Evolutionary conservation across 2,329 filamentous ascomycete genomes (phyloP).

Genomic region (Neophaeococcomyces mojaviensis): DNA sequence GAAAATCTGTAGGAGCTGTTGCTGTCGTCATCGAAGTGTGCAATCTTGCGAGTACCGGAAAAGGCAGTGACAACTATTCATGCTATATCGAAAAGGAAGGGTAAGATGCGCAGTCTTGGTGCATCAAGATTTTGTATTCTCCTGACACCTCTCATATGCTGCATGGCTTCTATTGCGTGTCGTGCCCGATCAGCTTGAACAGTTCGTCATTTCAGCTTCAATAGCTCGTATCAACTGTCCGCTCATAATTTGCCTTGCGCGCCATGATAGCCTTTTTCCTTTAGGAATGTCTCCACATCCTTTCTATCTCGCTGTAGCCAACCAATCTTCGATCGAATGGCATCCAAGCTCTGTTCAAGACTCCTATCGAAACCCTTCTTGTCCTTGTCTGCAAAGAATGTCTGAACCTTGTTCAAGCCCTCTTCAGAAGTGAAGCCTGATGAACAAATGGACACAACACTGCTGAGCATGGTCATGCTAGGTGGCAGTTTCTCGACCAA

Average conservation of each 20-base stretch:
- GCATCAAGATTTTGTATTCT: no score
- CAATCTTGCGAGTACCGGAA: no score
- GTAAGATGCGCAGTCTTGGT: no score
- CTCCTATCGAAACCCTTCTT: slow-evolving; percentile 83
- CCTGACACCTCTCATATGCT: no score
- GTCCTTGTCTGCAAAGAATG: slow-evolving; percentile 74
- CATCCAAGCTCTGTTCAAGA: slow-evolving; percentile 81
- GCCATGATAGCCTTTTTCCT: slow-evolving; percentile 52
- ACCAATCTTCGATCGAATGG: slow-evolving; percentile 72
- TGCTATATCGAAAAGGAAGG: no score
- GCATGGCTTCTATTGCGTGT: no score
- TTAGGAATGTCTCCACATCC: slow-evolving; percentile 68
- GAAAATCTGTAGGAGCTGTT: no score
- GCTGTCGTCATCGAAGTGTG: no score
- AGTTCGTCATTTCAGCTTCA: no score
- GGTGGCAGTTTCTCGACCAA: slow-evolving; percentile 75
- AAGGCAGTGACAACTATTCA: no score
- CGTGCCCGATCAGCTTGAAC: no score
- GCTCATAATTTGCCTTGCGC: slow-evolving; percentile 5
- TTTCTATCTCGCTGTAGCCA: slow-evolving; percentile 70
- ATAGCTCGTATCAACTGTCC: background rate
- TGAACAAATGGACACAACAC: slow-evolving; percentile 74
- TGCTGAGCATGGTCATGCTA: slow-evolving; percentile 76
- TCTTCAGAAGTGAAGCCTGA: slow-evolving; percentile 69
- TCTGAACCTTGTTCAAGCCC: slow-evolving; percentile 67